Conservation (phyloP, 2,329 filamentous ascomycete species). For the Fusarium newnesense region DNA sequence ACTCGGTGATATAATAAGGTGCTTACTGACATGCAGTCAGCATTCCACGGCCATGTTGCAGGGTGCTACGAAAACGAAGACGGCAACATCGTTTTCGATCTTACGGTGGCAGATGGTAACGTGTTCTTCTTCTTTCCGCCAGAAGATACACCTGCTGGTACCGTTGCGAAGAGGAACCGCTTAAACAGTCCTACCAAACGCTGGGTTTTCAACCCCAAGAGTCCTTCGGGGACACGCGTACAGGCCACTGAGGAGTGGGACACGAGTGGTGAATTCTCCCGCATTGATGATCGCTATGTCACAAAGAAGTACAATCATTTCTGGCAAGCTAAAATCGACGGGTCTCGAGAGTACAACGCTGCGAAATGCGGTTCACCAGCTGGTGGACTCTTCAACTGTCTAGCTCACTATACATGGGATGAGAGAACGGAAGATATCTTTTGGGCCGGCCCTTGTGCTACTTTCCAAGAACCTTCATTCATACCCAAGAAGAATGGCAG, state of each 20-base stretch:
- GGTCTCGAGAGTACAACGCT: not conserved
- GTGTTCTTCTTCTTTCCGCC: conserved; percentile 28
- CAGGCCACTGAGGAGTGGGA: not conserved
- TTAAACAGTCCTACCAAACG: not conserved
- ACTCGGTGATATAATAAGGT: fast-evolving
- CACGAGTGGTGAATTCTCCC: conserved; percentile 11
- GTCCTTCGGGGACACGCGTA: not conserved
- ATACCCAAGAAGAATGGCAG: not conserved
- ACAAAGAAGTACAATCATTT: conserved; percentile 17
- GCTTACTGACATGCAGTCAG: conserved; percentile 4
- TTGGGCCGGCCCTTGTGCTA: not conserved
- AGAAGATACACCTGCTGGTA: not conserved
- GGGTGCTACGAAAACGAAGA: conserved; percentile 21
- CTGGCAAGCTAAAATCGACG: conserved; percentile 15
- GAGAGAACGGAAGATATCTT: not conserved
- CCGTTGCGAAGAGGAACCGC: not conserved
- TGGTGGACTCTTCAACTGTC: conserved; percentile 12
- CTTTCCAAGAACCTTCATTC: conserved; percentile 9
- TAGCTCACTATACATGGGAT: conserved; percentile 15
- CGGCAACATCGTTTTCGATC: conserved; percentile 15
- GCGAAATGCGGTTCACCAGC: not conserved
- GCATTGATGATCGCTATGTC: conserved; percentile 12
- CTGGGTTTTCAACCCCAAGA: not conserved
- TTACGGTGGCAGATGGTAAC: conserved; percentile 18
- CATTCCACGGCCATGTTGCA: conserved; percentile 24